Conservation (phyloP, 2,329 filamentous ascomycete species). For the Teratosphaeria epicoccoides region DNA sequence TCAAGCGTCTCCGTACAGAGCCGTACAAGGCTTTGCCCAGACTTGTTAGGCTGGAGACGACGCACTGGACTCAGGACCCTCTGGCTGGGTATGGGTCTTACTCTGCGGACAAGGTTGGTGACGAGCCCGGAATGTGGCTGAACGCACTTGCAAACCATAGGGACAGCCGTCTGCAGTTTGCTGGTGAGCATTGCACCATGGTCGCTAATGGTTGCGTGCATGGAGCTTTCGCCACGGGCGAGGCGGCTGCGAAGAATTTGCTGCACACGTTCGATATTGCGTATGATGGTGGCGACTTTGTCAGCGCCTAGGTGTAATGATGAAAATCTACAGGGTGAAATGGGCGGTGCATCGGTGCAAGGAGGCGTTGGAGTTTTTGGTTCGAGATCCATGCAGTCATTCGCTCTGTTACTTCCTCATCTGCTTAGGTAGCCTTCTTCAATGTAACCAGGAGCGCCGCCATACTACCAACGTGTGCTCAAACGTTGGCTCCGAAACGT, state of each 20-base stretch:
- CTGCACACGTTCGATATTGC: constrained; percentile 27
- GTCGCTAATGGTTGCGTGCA: constrained; percentile 36
- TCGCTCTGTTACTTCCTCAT: neutral
- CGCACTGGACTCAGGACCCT: constrained; percentile 36
- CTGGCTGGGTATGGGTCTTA: constrained; percentile 35
- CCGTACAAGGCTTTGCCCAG: constrained; percentile 34
- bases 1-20: constrained; percentile 34
- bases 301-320: constrained; percentile 6
- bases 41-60: constrained; percentile 32
- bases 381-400: neutral
- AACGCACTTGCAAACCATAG: constrained; percentile 30
- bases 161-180: constrained; percentile 31
- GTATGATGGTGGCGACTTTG: constrained; percentile 24
- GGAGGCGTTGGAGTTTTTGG: neutral
- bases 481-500: too few species aligned
- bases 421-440: neutral
- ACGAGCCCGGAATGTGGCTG: constrained; percentile 30
- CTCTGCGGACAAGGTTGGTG: constrained; percentile 36
- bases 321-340: neutral
- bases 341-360: neutral
- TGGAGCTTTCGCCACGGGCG: constrained; percentile 35
- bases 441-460: neutral
- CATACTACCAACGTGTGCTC: too few species aligned
- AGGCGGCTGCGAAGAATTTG: constrained; percentile 32
- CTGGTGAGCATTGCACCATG: constrained; percentile 30